phyloP scores from a whole-genome alignment of 495 filamentous ascomycete species.

The Chaetomium fimeti region DNA sequence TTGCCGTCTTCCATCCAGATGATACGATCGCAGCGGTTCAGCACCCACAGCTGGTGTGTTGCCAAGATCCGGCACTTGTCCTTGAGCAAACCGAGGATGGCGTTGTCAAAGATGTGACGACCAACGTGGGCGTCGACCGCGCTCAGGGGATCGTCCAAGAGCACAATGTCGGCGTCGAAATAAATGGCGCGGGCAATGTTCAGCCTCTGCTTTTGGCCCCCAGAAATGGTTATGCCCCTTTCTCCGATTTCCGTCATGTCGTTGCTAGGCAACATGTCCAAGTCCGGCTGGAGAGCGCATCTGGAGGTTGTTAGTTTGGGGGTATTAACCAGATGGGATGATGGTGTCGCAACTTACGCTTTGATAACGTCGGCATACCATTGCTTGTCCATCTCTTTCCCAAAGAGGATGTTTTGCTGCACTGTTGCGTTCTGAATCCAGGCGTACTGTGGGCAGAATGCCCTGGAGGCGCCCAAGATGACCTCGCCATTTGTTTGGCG shows the following conservation, averaged over 20 bases:
- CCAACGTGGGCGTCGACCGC: constrained; percentile 88
- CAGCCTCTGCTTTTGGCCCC: constrained; percentile 79
- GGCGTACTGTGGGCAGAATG: constrained; percentile 93
- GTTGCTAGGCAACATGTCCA: constrained; percentile 72
- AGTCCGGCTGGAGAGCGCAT: constrained; percentile 68
- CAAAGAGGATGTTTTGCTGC: constrained; percentile 86
- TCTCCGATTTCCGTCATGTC: constrained; percentile 78
- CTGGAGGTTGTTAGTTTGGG: constrained; percentile 46
- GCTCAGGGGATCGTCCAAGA: constrained; percentile 83
- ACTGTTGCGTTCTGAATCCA: constrained; percentile 96
- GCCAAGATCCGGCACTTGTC: constrained; percentile 88
- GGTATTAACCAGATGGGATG: neutral
- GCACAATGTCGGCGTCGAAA: constrained; percentile 73
- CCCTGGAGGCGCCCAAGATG: constrained; percentile 69
- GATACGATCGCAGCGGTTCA: constrained; percentile 85
- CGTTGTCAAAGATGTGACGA: constrained; percentile 92
- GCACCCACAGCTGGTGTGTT: constrained; percentile 91
- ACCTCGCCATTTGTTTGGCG: constrained; percentile 71
- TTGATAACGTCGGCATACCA: constrained; percentile 64
- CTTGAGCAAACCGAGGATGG: constrained; percentile 83
- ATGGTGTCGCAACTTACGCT: constrained; percentile 38
- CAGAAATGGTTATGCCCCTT: constrained; percentile 76
- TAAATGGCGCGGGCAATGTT: constrained; percentile 86
- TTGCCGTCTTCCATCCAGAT: constrained; percentile 85
- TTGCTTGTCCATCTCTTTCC: constrained; percentile 64